phyloP scores from a whole-genome alignment of 2,329 filamentous ascomycete genomes.

The Fusarium buxicola region DNA sequence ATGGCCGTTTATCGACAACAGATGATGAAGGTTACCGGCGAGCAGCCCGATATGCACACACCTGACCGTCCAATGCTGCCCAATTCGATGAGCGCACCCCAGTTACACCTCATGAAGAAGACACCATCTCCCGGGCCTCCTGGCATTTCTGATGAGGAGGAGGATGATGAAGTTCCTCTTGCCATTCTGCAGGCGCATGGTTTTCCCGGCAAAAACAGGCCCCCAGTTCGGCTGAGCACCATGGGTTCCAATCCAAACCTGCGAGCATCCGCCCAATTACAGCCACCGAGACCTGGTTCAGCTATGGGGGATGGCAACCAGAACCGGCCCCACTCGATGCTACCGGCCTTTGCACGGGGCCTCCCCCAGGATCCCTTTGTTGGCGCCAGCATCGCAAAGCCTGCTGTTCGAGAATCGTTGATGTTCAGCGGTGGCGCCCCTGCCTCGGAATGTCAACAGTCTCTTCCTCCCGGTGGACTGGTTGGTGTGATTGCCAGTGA shows the following conservation, averaged over 20 bases:
- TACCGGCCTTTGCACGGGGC: slow-evolving; percentile 86
- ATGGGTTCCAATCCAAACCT: slow-evolving; percentile 80
- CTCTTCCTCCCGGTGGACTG: slow-evolving; percentile 77
- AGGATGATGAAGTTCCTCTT: slow-evolving; percentile 89
- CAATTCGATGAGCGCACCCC: slow-evolving; percentile 72
- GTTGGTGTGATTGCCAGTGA: slow-evolving; percentile 90
- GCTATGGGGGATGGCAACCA: slow-evolving; percentile 60
- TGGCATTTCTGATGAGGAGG: slow-evolving; percentile 79
- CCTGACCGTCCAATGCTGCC: slow-evolving; percentile 66
- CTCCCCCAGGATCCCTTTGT: slow-evolving; percentile 88
- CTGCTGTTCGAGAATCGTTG: slow-evolving; percentile 78
- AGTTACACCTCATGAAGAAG: slow-evolving; percentile 58
- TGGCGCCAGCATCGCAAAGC: slow-evolving; percentile 80
- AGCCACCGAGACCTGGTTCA: slow-evolving; percentile 65
- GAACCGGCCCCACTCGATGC: slow-evolving; percentile 55
- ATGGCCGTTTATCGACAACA: slow-evolving; percentile 91
- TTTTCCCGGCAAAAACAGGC: slow-evolving; percentile 82
- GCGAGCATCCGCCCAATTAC: slow-evolving; percentile 62
- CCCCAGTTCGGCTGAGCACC: slow-evolving; percentile 74
- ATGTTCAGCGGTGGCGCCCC: slow-evolving; percentile 71
- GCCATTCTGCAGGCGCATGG: slow-evolving; percentile 90
- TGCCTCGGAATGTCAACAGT: slow-evolving; percentile 51
- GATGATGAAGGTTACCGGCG: slow-evolving; percentile 96
- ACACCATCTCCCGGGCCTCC: slow-evolving; percentile 53
- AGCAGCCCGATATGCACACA: slow-evolving; percentile 56